phyloP scores from a whole-genome alignment of 192 early-diverging fungal species.

The Cetraspora pellucida region DNA sequence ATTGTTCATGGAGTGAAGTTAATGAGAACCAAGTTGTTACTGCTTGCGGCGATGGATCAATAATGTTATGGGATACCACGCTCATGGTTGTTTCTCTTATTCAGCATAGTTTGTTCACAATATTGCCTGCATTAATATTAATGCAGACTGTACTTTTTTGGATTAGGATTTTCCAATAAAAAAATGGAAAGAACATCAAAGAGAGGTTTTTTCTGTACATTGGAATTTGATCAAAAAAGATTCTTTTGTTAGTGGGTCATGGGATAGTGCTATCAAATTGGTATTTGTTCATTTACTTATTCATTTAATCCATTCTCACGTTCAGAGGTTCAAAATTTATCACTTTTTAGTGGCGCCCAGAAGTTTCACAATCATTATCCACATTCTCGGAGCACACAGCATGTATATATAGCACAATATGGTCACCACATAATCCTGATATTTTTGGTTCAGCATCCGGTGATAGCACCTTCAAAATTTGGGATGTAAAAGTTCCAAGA shows the following conservation, averaged over 20 bases:
- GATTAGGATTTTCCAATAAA: constrained; percentile 80
- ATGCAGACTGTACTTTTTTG: constrained; percentile 14
- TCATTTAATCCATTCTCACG: not conserved
- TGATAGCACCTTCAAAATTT: constrained; percentile 88
- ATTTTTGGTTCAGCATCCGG: constrained; percentile 89
- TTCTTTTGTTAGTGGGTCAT: constrained; percentile 87
- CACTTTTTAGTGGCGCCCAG: constrained; percentile 80
- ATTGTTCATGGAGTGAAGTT: constrained; percentile 91
- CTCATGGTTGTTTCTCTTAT: constrained; percentile 56
- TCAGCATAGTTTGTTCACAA: not conserved
- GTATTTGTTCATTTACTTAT: constrained; percentile 51
- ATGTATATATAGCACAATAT: constrained; percentile 89
- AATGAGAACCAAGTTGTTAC: constrained; percentile 95
- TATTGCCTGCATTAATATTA: not conserved
- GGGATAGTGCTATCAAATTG: constrained; percentile 94
- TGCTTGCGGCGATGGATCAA: constrained; percentile 90
- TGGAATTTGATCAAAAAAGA: constrained; percentile 95
- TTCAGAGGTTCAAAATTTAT: not conserved
- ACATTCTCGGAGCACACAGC: constrained; percentile 90
- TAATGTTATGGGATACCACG: constrained; percentile 93
- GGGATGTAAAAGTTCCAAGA: constrained; percentile 79
- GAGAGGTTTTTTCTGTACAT: constrained; percentile 91
- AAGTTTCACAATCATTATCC: constrained; percentile 68
- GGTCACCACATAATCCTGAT: constrained; percentile 78
- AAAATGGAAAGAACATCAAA: constrained; percentile 90